Base-by-base conservation (phyloP, 352 stramenopile species). In the Phytophthora citrophthora region DNA sequence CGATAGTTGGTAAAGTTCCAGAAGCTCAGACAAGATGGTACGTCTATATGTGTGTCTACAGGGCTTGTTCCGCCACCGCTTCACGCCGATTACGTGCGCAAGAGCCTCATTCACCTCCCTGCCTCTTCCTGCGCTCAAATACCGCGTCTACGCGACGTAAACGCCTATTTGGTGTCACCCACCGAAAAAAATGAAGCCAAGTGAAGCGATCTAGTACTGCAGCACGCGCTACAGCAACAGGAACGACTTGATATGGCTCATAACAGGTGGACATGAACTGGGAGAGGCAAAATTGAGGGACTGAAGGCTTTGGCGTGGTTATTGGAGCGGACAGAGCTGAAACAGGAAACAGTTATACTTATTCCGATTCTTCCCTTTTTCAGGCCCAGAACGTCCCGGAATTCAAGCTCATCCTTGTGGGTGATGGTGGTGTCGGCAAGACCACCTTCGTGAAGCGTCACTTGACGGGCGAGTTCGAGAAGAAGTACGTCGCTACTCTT, bases 391-490 rank as follows among this genome's bases (percentile, higher is more conserved):
- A 86, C 75, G 93, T 98, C 61, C 97, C 98, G 34, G 98, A 99
- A 88, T 99, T 99, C 79, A 99, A 99, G 89, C 91, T 99, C 16
- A 99, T 99, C 70, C 96, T 99, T 60, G 97, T 99, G 52, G 98
- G 98, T 58, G 98, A 99, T 78, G 97, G 97, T 70, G 98, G 97
- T 73, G 98, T 99, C 44, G 98, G 98, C 56, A 99, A 99, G 88
- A 99, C 98, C n/a, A 99, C 98, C 29, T 99, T 99, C 76, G 97
- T 99, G 32, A 99, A 99, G 90, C 90, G 98, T 59, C 97, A 99
- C 86, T 93, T 99, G 80, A 99, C 97, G 44, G 98, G 98, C 81
- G 97, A 99, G 77, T 99, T 99, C 81, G 97, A 99, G 78, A 99
- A 99, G 90, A 99, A 99, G 76, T 99, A 99, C 76, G 97, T 99